Evolutionary conservation across 2,329 filamentous ascomycete genomes (phyloP).

Genomic region (Alternaria angustiovoidea): DNA sequence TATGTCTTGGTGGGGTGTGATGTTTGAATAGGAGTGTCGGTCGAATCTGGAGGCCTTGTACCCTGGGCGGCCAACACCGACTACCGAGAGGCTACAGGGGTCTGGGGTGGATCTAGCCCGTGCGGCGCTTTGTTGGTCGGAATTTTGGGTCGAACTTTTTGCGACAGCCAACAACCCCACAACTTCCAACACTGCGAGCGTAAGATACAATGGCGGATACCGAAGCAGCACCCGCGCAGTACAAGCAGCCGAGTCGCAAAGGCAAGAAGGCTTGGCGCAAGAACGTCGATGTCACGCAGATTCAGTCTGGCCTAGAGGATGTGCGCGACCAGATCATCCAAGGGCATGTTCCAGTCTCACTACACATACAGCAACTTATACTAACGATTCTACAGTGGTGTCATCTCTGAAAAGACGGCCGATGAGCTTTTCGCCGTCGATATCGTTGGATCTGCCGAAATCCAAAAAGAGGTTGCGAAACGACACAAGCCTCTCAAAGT

Average conservation of each 20-base stretch:
- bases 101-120: constrained; percentile 13
- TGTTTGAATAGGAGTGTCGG: constrained; percentile 36
- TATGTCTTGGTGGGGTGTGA: constrained; percentile 21
- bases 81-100: constrained; percentile 22
- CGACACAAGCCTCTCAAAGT: constrained; percentile 81
- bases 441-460: constrained; percentile 71
- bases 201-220: constrained; percentile 29
- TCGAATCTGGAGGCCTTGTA: constrained; percentile 28
- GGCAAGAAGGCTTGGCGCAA: constrained; percentile 99
- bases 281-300: constrained; percentile 91
- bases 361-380: neutral
- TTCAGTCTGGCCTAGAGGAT: constrained; percentile 82
- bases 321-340: constrained; percentile 89
- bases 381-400: constrained; percentile 66
- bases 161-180: constrained; percentile 22
- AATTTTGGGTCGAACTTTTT: constrained; percentile 26
- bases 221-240: constrained; percentile 74
- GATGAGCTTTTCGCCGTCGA: constrained; percentile 88
- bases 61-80: constrained; percentile 18
- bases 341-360: constrained; percentile 66
- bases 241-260: constrained; percentile 90
- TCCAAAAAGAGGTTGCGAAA: constrained; percentile 71
- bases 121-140: constrained; percentile 17
- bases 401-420: constrained; percentile 82
- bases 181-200: constrained; percentile 11